Evolutionary conservation across 257 asterid species (phyloP).

Genomic region (Scutellaria galericulata): DNA sequence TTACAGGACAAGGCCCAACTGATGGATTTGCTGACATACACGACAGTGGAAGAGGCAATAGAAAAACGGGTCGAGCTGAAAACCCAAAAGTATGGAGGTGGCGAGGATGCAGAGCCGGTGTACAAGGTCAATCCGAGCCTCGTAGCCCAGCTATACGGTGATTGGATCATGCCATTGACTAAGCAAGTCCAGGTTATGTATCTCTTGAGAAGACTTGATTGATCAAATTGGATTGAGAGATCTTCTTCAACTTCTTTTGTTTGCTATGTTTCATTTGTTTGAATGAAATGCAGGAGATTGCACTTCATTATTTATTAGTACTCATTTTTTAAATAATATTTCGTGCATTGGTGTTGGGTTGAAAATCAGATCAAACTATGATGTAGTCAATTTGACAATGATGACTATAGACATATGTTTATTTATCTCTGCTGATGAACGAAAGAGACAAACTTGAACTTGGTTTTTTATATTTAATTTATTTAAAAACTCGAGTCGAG

Average conservation of each 20-base stretch:
- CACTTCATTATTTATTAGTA: too few species aligned
- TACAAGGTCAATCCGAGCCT: constrained; percentile 76
- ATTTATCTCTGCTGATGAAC: too few species aligned
- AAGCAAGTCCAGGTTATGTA: constrained; percentile 90
- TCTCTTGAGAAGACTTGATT: constrained; percentile 75
- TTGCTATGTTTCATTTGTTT: too few species aligned
- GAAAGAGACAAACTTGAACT: too few species aligned
- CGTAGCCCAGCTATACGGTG: constrained; percentile 70
- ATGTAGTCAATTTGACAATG: background rate
- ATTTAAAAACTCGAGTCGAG: too few species aligned
- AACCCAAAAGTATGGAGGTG: constrained; percentile 64
- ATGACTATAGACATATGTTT: too few species aligned
- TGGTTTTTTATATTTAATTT: too few species aligned
- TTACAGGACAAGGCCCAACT: constrained; percentile 59
- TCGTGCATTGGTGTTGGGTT: too few species aligned
- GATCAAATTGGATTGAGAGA: too few species aligned
- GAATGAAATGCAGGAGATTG: too few species aligned
- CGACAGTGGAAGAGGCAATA: constrained; percentile 71
- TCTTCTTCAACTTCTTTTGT: too few species aligned
- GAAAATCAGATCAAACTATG: background rate
- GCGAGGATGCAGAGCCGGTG: constrained; percentile 44
- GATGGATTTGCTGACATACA: constrained; percentile 77
- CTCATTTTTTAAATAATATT: too few species aligned
- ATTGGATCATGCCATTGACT: constrained; percentile 95
- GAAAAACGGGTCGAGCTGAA: constrained; percentile 74